These are phyloP conservation scores for Gnomoniopsis smithogilvyi DNA, from an alignment of 2,329 filamentous ascomycete species.

Conservation along the genomic window DNA sequence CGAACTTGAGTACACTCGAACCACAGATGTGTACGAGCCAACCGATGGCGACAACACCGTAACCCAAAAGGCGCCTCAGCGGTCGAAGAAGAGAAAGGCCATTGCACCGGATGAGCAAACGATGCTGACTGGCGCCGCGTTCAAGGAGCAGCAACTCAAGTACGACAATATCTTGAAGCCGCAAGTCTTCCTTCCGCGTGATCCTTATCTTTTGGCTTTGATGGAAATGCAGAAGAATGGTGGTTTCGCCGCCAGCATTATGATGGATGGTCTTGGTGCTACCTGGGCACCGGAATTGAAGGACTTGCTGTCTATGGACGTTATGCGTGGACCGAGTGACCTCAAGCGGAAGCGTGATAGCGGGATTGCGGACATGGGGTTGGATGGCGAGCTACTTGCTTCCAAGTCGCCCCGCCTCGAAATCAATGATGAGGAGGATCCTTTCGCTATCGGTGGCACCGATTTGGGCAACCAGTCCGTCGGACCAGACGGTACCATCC, in stretches of 20 bases:
- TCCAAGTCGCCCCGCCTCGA: slow-evolving; percentile 69
- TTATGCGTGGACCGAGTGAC: slow-evolving; percentile 72
- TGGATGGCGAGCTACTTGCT: slow-evolving; percentile 58
- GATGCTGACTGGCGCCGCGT: slow-evolving; percentile 70
- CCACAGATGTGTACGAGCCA: slow-evolving; percentile 60
- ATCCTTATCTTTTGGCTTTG: slow-evolving; percentile 80
- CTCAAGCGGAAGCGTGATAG: slow-evolving; percentile 93
- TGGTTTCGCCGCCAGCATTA: slow-evolving; percentile 82
- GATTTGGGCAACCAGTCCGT: slow-evolving; percentile 52
- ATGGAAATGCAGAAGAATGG: slow-evolving; percentile 91
- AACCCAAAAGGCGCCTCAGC: slow-evolving; percentile 67
- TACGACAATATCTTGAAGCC: slow-evolving; percentile 82
- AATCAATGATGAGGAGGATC: slow-evolving; percentile 64
- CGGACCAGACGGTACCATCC: slow-evolving; percentile 57
- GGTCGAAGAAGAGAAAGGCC: slow-evolving; percentile 73
- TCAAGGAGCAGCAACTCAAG: slow-evolving; percentile 83
- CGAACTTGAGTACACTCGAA: slow-evolving; percentile 54
- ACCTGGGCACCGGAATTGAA: slow-evolving; percentile 91
- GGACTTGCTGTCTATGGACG: slow-evolving; percentile 85
- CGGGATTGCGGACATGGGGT: slow-evolving; percentile 73
- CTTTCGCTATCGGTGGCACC: slow-evolving; percentile 42
- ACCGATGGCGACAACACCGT: slow-evolving; percentile 54
- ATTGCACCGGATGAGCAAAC: slow-evolving; percentile 80
- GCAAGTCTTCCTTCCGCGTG: slow-evolving; percentile 78
- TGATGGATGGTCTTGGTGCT: slow-evolving; percentile 74